Conservation (phyloP, 1,284 basidiomycete genomes). For the Apiotrichum veenhuisii region DNA sequence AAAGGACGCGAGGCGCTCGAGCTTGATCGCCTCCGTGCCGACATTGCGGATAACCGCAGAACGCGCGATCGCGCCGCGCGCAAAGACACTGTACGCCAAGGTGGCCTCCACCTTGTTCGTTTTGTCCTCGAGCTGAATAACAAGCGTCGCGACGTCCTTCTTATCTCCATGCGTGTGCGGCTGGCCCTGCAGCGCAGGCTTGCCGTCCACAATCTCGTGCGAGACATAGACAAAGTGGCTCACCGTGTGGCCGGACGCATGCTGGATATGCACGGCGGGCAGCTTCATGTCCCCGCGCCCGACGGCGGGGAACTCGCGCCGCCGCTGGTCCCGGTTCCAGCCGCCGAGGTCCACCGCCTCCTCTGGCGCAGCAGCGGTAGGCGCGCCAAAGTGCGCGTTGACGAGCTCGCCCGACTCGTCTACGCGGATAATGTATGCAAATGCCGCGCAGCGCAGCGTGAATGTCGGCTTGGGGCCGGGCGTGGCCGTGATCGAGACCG, state of each 20-base stretch:
- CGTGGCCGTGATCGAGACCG: neutral
- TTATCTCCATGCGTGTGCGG: conserved; percentile 26
- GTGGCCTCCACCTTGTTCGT: conserved; percentile 9
- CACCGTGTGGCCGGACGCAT: conserved; percentile 19
- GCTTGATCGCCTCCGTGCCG: conserved; percentile 11
- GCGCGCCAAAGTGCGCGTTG: conserved; percentile 30
- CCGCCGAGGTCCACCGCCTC: neutral
- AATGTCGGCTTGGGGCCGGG: neutral
- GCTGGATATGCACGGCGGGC: conserved; percentile 28
- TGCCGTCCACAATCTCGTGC: conserved; percentile 21
- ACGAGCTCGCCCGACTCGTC: conserved; percentile 24
- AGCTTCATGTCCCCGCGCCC: conserved; percentile 33
- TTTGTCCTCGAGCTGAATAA: conserved; percentile 23
- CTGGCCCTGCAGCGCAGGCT: conserved; percentile 20
- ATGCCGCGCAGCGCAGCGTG: neutral
- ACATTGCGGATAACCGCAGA: conserved; percentile 21
- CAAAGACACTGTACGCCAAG: conserved; percentile 28
- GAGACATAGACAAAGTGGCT: conserved; percentile 20
- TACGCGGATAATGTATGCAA: conserved; percentile 26
- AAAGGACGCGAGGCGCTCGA: conserved; percentile 26
- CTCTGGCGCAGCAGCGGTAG: neutral
- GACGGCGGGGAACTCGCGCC: conserved; percentile 29
- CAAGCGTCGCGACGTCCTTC: conserved; percentile 20
- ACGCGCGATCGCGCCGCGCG: conserved; percentile 18
- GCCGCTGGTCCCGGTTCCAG: conserved; percentile 7